phyloP scores from a whole-genome alignment of 306 rosid genomes.

The Cucumis cinereus region DNA sequence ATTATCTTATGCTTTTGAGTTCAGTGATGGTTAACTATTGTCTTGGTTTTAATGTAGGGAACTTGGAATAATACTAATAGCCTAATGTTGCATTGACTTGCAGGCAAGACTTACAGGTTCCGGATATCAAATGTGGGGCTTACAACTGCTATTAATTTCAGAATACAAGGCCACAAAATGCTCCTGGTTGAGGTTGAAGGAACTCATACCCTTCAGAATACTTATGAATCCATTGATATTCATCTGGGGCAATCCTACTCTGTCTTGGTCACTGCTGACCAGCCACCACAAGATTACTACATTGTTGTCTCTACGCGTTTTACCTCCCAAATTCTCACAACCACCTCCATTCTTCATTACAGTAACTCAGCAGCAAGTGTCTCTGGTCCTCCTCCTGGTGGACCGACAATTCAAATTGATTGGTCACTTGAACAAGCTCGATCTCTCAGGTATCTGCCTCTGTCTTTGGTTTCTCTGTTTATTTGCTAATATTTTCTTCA shows the following conservation, averaged over 20 bases:
- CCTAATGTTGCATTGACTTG: not conserved
- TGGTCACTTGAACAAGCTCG: conserved; percentile 83
- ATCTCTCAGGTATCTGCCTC: conserved; percentile 42
- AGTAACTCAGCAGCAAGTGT: conserved; percentile 46
- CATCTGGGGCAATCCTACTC: conserved; percentile 77
- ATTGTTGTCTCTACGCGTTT: conserved; percentile 64
- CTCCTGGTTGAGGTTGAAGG: conserved; percentile 83
- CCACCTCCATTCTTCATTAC: conserved; percentile 56
- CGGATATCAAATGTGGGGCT: conserved; percentile 79
- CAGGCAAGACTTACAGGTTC: conserved; percentile 76
- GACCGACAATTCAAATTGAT: conserved; percentile 53
- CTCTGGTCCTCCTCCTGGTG: conserved; percentile 56
- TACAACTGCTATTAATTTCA: conserved; percentile 56
- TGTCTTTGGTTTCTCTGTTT: not conserved
- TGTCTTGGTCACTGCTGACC: conserved; percentile 74
- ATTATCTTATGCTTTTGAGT: not conserved
- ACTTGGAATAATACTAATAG: not conserved
- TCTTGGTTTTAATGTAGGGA: not conserved
- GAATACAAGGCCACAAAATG: conserved; percentile 83
- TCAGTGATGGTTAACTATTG: not conserved
- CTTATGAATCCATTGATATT: conserved; percentile 64
- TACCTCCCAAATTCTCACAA: conserved; percentile 41
- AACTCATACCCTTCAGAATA: conserved; percentile 64
- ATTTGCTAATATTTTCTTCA: not conserved
- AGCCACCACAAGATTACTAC: conserved; percentile 52